Percentiles rank a stretch among this genome's conserved stretches.
Evolutionary conservation across 345 rosid species (phyloP).

Genomic region (Noccaea caerulescens): DNA sequence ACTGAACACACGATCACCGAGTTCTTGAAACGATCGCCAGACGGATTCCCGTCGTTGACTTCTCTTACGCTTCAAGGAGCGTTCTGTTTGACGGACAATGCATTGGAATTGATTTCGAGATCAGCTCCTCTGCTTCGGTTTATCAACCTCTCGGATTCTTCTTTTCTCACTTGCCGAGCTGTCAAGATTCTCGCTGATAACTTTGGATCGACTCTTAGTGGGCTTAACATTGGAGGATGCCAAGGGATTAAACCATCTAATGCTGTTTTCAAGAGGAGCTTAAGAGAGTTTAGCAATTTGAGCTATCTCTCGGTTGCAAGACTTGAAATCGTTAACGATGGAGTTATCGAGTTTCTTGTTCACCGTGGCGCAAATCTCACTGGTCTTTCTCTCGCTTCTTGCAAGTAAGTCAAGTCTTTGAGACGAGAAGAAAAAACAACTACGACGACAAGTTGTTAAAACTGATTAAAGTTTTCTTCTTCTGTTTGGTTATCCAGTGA

Average conservation of each 20-base stretch:
- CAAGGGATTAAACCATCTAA: slow-evolving; percentile 42
- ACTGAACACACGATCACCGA: slow-evolving; percentile 40
- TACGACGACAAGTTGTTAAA: not conserved
- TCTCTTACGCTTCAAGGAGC: slow-evolving; percentile 57
- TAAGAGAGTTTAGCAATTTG: slow-evolving; percentile 43
- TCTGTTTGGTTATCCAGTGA: slow-evolving; percentile 46
- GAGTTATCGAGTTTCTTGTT: slow-evolving; percentile 33
- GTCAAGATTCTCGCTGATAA: slow-evolving; percentile 40
- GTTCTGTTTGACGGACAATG: slow-evolving; percentile 48
- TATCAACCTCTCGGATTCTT: slow-evolving; percentile 54
- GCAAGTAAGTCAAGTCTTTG: slow-evolving; percentile 27
- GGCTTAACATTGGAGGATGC: slow-evolving; percentile 56
- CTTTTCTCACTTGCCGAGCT: slow-evolving; percentile 48
- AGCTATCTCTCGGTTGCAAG: slow-evolving; percentile 54
- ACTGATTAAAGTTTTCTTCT: slow-evolving; percentile 13
- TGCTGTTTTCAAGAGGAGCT: slow-evolving; percentile 39
- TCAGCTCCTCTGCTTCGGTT: slow-evolving; percentile 53
- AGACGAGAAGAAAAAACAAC: too few relatives aligned
- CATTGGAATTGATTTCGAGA: slow-evolving; percentile 35
- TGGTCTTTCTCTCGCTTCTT: slow-evolving; percentile 40
- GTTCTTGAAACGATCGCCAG: slow-evolving; percentile 41
- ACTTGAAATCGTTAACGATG: slow-evolving; percentile 44
- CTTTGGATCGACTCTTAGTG: slow-evolving; percentile 48
- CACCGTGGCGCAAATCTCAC: slow-evolving; percentile 47
- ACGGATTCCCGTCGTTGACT: slow-evolving; percentile 45